Evolutionary conservation across 441 rosid genomes (phyloP).

Genomic region (Pelargonium myrrhifolium): DNA sequence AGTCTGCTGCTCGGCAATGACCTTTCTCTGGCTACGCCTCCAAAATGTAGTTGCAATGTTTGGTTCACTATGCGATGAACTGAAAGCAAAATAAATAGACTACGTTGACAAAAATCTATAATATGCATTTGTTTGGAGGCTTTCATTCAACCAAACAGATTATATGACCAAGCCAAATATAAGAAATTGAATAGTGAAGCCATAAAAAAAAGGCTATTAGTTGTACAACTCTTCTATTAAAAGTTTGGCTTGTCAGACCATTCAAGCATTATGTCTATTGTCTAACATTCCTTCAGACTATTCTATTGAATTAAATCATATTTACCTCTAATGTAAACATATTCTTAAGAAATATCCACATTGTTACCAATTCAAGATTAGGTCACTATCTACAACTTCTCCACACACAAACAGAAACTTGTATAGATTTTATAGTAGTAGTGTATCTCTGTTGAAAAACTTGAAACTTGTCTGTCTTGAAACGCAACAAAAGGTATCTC

Average conservation of each 20-base stretch:
- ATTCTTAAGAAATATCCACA: neutral
- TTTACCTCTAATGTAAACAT: neutral
- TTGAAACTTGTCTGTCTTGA: neutral
- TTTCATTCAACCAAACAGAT: neutral
- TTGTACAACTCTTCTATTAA: too few relatives aligned
- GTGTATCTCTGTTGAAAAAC: too few relatives aligned
- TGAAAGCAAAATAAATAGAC: slow-evolving; percentile 28
- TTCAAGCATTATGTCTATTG: too few relatives aligned
- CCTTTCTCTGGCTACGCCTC: slow-evolving; percentile 94
- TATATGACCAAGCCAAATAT: neutral
- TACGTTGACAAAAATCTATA: neutral
- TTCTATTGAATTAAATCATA: too few relatives aligned
- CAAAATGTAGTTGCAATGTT: slow-evolving; percentile 80
- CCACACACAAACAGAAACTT: neutral
- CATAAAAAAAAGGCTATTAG: neutral
- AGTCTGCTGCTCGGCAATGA: slow-evolving; percentile 94
- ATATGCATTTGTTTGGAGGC: neutral
- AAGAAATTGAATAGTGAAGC: neutral
- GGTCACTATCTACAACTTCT: neutral
- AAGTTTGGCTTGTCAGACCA: too few relatives aligned
- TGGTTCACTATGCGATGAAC: slow-evolving; percentile 94
- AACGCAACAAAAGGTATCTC: neutral
- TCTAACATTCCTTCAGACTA: too few relatives aligned
- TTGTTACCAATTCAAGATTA: neutral
- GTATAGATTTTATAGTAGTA: neutral